Evolutionary conservation across 495 filamentous ascomycete species (phyloP).

Genomic region (Oidiodendron maius): DNA sequence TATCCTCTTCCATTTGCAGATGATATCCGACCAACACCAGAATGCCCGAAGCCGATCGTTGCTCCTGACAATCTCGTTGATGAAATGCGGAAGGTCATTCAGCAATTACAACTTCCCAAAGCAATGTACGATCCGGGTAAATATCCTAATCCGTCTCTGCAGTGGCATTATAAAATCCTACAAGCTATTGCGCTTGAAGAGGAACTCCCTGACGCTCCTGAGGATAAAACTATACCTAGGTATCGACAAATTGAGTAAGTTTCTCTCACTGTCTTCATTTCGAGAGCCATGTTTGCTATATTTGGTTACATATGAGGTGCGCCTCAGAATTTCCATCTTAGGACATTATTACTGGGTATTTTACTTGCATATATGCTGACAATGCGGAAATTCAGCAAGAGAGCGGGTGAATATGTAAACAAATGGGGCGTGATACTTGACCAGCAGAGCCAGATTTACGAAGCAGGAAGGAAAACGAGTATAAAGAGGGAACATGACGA

Average conservation of each 20-base stretch:
- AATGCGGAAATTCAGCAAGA: conserved; percentile 70
- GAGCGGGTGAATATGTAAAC: conserved; percentile 69
- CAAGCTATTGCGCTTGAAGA: conserved; percentile 92
- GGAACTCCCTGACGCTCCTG: conserved; percentile 63
- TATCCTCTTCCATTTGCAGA: conserved; percentile 85
- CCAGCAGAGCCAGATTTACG: conserved; percentile 31
- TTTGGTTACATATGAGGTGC: too few species aligned
- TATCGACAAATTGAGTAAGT: conserved; percentile 32
- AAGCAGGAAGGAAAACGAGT: conserved; percentile 35
- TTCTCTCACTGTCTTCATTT: conserved; percentile 21
- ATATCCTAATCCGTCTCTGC: conserved; percentile 90
- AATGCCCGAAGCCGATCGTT: conserved; percentile 37
- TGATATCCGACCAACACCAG: conserved; percentile 73
- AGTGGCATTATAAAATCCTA: conserved; percentile 96
- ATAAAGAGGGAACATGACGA: conserved; percentile 24
- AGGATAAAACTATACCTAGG: conserved; percentile 80
- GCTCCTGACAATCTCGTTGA: conserved; percentile 70
- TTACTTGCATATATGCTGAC: too few species aligned
- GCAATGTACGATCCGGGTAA: conserved; percentile 74
- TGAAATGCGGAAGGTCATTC: conserved; percentile 71
- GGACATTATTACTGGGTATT: too few species aligned
- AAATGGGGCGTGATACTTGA: conserved; percentile 71
- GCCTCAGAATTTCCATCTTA: too few species aligned
- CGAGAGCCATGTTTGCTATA: background rate
- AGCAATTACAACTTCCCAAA: conserved; percentile 86